Conservation (phyloP, 768 basidiomycete genomes). For the Amanita jacksonii region DNA sequence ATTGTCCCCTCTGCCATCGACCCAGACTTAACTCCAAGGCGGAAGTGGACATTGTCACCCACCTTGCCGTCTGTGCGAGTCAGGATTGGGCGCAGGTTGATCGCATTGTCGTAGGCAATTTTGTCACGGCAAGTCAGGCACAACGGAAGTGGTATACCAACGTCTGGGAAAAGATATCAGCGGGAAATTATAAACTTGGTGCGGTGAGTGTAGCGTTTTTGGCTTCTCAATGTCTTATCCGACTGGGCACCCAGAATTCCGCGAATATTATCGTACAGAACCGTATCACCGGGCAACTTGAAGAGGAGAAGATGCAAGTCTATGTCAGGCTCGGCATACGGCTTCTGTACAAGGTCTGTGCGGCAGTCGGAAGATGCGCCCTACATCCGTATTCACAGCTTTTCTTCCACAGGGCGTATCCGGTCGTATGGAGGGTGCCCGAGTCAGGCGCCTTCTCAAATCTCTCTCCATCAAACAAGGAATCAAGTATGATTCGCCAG, state of each 20-base stretch:
- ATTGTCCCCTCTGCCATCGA: conserved; percentile 89
- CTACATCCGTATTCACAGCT: too few species aligned
- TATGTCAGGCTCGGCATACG: conserved; percentile 92
- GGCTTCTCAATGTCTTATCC: background rate
- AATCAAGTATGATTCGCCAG: conserved; percentile 80
- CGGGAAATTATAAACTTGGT: conserved; percentile 82
- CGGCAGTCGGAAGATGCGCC: too few species aligned
- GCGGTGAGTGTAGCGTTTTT: conserved; percentile 38
- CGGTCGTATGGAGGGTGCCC: conserved; percentile 79
- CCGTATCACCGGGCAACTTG: conserved; percentile 79
- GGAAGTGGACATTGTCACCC: conserved; percentile 92
- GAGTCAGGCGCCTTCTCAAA: conserved; percentile 77
- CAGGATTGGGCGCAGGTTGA: conserved; percentile 89
- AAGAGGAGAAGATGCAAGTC: conserved; percentile 96
- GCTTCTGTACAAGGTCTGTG: conserved; percentile 68
- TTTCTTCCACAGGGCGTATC: conserved; percentile 82
- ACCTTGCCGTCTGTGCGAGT: conserved; percentile 92
- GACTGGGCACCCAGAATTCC: conserved; percentile 57
- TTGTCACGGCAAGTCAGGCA: conserved; percentile 89
- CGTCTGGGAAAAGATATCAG: conserved; percentile 76
- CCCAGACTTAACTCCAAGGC: conserved; percentile 78
- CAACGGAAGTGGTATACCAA: conserved; percentile 97
- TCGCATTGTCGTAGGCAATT: conserved; percentile 86
- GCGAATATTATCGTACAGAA: conserved; percentile 99
- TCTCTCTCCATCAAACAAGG: conserved; percentile 92